Conservation (phyloP, 352 stramenopile species). For the Lagenidium giganteum region DNA sequence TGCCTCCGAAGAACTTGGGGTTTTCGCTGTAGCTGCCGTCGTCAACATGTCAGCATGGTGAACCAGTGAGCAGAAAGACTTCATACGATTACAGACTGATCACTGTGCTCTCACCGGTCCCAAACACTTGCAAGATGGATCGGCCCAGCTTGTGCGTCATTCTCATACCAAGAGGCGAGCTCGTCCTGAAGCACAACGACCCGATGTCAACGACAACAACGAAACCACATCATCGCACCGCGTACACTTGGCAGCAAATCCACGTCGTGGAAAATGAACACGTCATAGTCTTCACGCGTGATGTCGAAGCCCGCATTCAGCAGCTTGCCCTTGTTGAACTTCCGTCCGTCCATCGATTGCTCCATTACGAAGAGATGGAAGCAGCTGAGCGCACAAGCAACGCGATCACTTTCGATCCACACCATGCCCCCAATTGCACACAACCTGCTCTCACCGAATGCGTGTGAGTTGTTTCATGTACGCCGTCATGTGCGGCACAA, state of each 20-base stretch:
- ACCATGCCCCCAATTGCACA: too few species aligned
- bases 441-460: constrained; percentile 8
- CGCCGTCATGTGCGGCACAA: constrained; percentile 90
- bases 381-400: too few species aligned
- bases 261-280: constrained; percentile 96
- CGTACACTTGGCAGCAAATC: constrained; percentile 86
- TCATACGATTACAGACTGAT: too few species aligned
- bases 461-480: constrained; percentile 51
- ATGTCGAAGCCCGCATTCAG: constrained; percentile 95
- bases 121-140: constrained; percentile 94
- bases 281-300: constrained; percentile 68
- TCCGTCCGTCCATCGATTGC: constrained; percentile 89
- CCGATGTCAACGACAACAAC: too few species aligned
- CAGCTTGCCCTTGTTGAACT: constrained; percentile 97
- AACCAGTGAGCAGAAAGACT: neutral
- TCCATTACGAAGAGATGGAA: constrained; percentile 95
- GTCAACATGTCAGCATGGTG: neutral
- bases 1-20: constrained; percentile 92
- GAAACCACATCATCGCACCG: too few species aligned
- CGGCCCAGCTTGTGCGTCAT: constrained; percentile 51
- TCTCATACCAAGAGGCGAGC: constrained; percentile 75
- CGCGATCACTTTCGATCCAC: too few species aligned
- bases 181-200: constrained; percentile 32
- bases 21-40: constrained; percentile 85
- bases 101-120: constrained; percentile 57